Base-by-base conservation (phyloP, 2,329 filamentous ascomycete genomes). In the Penicillium sp. region DNA sequence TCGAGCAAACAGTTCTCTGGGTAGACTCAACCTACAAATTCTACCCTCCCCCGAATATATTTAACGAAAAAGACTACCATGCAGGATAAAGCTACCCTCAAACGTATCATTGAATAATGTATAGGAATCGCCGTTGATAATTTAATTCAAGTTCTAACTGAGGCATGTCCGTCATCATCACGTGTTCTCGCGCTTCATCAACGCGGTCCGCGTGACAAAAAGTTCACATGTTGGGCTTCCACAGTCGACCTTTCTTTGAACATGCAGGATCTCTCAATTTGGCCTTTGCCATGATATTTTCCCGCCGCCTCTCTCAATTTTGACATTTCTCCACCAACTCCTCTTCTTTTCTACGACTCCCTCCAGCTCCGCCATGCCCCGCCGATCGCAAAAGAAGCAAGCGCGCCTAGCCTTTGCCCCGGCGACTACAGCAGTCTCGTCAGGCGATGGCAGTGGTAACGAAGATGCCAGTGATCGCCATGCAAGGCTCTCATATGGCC, bases 391-490 rank as follows among this genome's bases (percentile, higher is more conserved):
- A 37, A 70, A 69, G 56, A 72, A 72, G 58, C 75, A 78, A 61
- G 73, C 75, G 44, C 73, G 71, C 41, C 68, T 78, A 32, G 59
- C 71, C n/a, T 77, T 78, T 56, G 67, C 71, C 9, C 62, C 75
- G 18, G 48, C 13, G 10, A 24, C 70, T 12, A 52, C 65, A 26
- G 63, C 68, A 10, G 56, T 67, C 1, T 63, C 49, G 8, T n/a
- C 54, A 4, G 40, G 20, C 2, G 34, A 51, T 13, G 60, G 56
- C 8, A 55, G 57, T 13, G 56, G 59, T 2, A 58, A 58, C 3
- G 56, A 64, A 4, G 56, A 58, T 3, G 53, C 61, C 13, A 52
- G 54, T 33, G 64, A 67, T 34, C 65, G 66, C 40, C 59, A 67
- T 21, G 68, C 71, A 13, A 69, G 56, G 13, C 59, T 75, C 8